Conservation (phyloP, 768 basidiomycete species). For the Amanita subjunquillea region DNA sequence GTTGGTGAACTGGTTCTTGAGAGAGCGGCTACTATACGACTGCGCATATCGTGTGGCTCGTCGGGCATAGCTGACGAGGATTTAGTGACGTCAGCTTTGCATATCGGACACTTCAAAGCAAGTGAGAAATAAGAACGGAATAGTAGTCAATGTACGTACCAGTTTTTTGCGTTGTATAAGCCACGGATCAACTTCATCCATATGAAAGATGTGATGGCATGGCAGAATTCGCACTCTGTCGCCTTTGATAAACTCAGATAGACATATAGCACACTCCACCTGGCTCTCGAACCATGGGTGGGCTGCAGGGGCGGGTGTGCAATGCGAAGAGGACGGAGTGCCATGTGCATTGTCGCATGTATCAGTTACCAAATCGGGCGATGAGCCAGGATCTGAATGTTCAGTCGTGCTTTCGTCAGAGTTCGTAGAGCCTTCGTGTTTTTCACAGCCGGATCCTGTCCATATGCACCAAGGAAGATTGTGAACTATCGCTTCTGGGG, state of each 20-base stretch:
- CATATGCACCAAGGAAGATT: conserved; percentile 76
- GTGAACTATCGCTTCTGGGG: conserved; percentile 72
- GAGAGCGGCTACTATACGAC: conserved; percentile 10
- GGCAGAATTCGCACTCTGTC: conserved; percentile 88
- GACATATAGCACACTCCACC: conserved; percentile 87
- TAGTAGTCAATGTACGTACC: conserved; percentile 33
- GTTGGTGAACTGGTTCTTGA: conserved; percentile 8
- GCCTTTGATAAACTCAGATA: conserved; percentile 77
- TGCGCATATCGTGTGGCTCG: conserved; percentile 3
- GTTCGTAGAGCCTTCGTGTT: conserved; percentile 41
- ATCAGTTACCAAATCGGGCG: background rate
- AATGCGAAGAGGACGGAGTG: conserved; percentile 30
- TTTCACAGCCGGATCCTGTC: conserved; percentile 75
- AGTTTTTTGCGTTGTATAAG: conserved; percentile 87
- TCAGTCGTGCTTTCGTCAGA: conserved; percentile 15
- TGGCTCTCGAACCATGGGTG: conserved; percentile 77
- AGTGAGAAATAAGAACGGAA: background rate
- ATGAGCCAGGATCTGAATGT: background rate
- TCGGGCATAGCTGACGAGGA: conserved; percentile 22
- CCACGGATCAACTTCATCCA: conserved; percentile 88
- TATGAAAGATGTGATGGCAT: conserved; percentile 93
- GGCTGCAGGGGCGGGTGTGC: conserved; percentile 17
- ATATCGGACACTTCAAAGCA: conserved; percentile 68
- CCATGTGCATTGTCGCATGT: background rate
- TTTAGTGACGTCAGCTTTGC: conserved; percentile 86